These are phyloP conservation scores for Saraca asoca DNA, from an alignment of 331 rosid genomes.

Conservation along the genomic window DNA sequence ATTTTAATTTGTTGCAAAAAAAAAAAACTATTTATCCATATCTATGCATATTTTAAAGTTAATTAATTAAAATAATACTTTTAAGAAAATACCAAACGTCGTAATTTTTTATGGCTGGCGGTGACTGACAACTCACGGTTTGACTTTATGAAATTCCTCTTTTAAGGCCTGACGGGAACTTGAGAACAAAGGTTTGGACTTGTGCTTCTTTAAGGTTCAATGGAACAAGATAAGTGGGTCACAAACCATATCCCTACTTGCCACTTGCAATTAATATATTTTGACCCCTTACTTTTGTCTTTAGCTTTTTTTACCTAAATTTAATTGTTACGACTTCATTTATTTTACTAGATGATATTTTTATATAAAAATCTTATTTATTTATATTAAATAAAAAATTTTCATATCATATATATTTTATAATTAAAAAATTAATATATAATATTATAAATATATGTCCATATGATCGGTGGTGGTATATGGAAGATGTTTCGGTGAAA, in stretches of 20 bases:
- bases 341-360: no score
- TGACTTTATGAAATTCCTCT: background rate
- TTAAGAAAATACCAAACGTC: background rate
- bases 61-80: no score
- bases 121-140: slow-evolving; percentile 40
- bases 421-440: no score
- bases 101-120: background rate
- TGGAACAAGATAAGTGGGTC: background rate
- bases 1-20: slow-evolving; percentile 1
- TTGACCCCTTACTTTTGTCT: background rate
- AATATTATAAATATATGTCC: no score
- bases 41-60: background rate
- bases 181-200: slow-evolving; percentile 10
- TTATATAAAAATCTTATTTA: no score
- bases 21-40: background rate
- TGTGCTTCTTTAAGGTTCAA: background rate
- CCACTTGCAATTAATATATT: background rate
- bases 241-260: no score
- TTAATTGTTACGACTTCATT: no score
- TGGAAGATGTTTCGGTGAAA: no score
- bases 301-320: background rate
- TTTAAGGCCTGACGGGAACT: background rate
- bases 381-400: no score
- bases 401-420: no score
- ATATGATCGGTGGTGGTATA: no score